Evolutionary conservation across 2,329 filamentous ascomycete genomes (phyloP), one percentile per base, ranked within the genome.

Genomic region (Phoma sp.): DNA sequence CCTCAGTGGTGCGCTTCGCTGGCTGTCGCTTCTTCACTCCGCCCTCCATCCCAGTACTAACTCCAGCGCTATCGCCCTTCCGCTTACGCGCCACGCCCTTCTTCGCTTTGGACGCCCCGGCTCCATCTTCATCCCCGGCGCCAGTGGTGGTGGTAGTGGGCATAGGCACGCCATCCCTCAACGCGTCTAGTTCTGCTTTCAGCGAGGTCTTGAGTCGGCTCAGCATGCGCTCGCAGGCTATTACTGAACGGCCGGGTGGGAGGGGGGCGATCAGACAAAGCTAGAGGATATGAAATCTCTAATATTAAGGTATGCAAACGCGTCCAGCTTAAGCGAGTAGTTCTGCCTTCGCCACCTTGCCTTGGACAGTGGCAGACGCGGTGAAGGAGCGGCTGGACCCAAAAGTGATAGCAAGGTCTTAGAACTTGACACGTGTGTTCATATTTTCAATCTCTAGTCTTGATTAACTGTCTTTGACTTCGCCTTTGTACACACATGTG

Each of bases 161-260:
- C 29, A 63, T 47, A 0, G 55, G 46, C 7, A 46, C 8, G 1
- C 65, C 63, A 0, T 41, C 38, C 39, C 60, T 57, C 2, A 67
- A 45, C 22, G 55, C 61, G 15, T 58, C 61, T 2, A 69, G 54
- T 29, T 69, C 64, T 13, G 17, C 43, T 33, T 64, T 64, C 41
- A 58, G 41, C 8, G 53, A 47, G 13, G 3, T 47, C 49, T 63
- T 66, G 33, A 69, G 61, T 2, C 66, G 63, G 1, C 48, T 43
- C 3, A 66, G 10, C 64, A 69, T 69, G 41, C 58, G 61, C 49
- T 67, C 46, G 44, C 66, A 69, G 2, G 66, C 64, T 39, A 66
- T 63, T 17, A 52, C 33, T 21, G 55, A 47, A 40, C 64, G 61
- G 33, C 59, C 58, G 13, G 27, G 12, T 2, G 66, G 64, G 22